A percentile compares a stretch with the other conserved stretches of the same genome.
phyloP scores from a whole-genome alignment of 257 asterid genomes.

The Salvia hispanica region DNA sequence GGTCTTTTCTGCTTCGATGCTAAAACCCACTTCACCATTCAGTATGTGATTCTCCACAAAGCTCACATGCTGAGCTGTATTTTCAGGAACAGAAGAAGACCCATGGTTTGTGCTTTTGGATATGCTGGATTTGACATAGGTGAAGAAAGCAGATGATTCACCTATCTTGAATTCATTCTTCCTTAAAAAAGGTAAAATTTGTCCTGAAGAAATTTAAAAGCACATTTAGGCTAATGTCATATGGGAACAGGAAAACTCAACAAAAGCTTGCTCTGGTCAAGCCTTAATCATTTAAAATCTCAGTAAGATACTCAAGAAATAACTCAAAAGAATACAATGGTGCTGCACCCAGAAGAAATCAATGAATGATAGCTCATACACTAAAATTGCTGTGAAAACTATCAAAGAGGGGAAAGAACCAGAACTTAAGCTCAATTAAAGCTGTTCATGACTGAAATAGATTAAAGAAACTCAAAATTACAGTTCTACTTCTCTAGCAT shows the following conservation, averaged over 20 bases:
- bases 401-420: neutral
- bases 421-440: neutral
- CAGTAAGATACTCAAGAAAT: slow-evolving; percentile 8
- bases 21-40: slow-evolving; percentile 38
- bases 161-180: slow-evolving; percentile 81
- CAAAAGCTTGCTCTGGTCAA: slow-evolving; percentile 12
- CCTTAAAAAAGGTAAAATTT: slow-evolving; percentile 54
- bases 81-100: slow-evolving; percentile 41
- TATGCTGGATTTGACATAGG: slow-evolving; percentile 73
- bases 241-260: slow-evolving; percentile 14
- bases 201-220: slow-evolving; percentile 48
- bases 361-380: neutral
- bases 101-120: slow-evolving; percentile 49
- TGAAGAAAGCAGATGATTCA: slow-evolving; percentile 91
- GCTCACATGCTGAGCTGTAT: slow-evolving; percentile 38
- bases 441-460: slow-evolving; percentile 13
- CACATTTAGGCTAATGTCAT: slow-evolving; percentile 7
- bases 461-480: neutral
- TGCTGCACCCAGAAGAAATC: slow-evolving; percentile 14
- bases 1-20: slow-evolving; percentile 36
- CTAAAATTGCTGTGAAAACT: neutral
- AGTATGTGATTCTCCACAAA: slow-evolving; percentile 39
- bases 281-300: slow-evolving; percentile 1
- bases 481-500: too few relatives aligned
- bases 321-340: slow-evolving; percentile 4